These are phyloP conservation scores for Abrus precatorius DNA, from an alignment of 306 rosid species.

Conservation along the genomic window DNA sequence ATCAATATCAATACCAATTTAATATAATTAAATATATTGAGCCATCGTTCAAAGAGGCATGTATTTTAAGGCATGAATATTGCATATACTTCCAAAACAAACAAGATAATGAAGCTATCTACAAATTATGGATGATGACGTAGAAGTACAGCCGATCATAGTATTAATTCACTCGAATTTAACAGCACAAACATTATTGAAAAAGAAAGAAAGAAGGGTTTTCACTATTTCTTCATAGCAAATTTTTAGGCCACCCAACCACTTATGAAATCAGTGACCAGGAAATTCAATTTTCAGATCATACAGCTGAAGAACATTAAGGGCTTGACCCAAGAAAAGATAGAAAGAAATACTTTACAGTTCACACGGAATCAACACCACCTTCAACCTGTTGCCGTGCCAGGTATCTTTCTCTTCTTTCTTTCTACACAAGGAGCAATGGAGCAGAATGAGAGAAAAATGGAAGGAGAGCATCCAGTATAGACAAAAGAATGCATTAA, in stretches of 20 bases:
- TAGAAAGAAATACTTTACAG: slow-evolving; percentile 37
- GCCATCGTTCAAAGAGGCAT: neutral
- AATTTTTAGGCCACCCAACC: slow-evolving; percentile 45
- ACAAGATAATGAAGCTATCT: slow-evolving; percentile 48
- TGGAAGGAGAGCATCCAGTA: slow-evolving; percentile 14
- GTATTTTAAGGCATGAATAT: neutral
- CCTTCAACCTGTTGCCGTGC: slow-evolving; percentile 93
- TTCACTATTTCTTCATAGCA: slow-evolving; percentile 42
- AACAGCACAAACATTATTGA: slow-evolving; percentile 40
- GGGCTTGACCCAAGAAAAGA: slow-evolving; percentile 38
- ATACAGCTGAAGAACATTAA: slow-evolving; percentile 47
- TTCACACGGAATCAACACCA: slow-evolving; percentile 68
- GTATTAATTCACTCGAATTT: slow-evolving; percentile 45
- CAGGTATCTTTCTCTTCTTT: slow-evolving; percentile 94
- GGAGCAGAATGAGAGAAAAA: neutral
- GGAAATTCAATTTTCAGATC: slow-evolving; percentile 40
- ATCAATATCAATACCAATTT: neutral
- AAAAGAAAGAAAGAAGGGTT: neutral
- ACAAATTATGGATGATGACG: slow-evolving; percentile 46
- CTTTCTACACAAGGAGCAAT: slow-evolving; percentile 70
- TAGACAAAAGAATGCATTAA: neutral
- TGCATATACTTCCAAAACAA: slow-evolving; percentile 16
- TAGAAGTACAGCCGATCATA: slow-evolving; percentile 41
- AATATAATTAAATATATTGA: neutral
- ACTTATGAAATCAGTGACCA: slow-evolving; percentile 43